Base-by-base conservation (phyloP, 192 early-diverging fungal genomes). In the Linnemannia elongata region DNA sequence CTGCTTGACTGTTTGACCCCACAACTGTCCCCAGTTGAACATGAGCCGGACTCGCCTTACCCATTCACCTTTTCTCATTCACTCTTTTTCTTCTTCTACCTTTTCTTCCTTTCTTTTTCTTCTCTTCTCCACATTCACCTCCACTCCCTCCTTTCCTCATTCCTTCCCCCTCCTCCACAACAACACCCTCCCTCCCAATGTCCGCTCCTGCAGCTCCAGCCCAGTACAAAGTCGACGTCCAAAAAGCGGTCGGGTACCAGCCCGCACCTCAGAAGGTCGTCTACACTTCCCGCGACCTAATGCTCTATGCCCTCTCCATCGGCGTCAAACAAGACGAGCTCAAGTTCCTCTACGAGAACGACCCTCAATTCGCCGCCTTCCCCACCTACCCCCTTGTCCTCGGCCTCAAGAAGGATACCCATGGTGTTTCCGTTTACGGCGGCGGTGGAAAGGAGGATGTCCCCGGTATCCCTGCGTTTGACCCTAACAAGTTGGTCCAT, bases 271-370 rank as follows among this genome's bases (percentile, higher is more conserved):
- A 76, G 20, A 74, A 87, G 66, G 92, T 94, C 18, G 63, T 79
- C 9, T 95, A 90, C 82, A 95, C 93, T 77, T 82, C 93, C 20
- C 89, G 95, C 12, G 95, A 96, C 81, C 84, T 94, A 10, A 90
- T 96, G 69, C 82, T 96, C n/a, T 96, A 96, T 74, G 94, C 95
- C 15, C 76, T 96, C 27, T 92, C 94, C 12, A 89, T 96, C 36
- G 94, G 94, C 24, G 90, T 93, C 72, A 83, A 86, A 45, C 84
- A 83, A 27, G 84, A 88, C 39, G 95, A 96, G 41, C 89, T 94
- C 38, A 87, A 91, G 69, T 96, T 89, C 77, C 88, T 93, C 30
- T 96, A 95, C 85, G 95, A 96, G 89, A 75, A 83, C 90, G 94
- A 94, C 52, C 84, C 89, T 52, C 73, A 89, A 42, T 96, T 96